Percentiles rank a stretch among this genome's conserved stretches.
These are phyloP conservation scores for Dispira parvispora DNA, from an alignment of 192 early-diverging fungal genomes.

Conservation along the genomic window DNA sequence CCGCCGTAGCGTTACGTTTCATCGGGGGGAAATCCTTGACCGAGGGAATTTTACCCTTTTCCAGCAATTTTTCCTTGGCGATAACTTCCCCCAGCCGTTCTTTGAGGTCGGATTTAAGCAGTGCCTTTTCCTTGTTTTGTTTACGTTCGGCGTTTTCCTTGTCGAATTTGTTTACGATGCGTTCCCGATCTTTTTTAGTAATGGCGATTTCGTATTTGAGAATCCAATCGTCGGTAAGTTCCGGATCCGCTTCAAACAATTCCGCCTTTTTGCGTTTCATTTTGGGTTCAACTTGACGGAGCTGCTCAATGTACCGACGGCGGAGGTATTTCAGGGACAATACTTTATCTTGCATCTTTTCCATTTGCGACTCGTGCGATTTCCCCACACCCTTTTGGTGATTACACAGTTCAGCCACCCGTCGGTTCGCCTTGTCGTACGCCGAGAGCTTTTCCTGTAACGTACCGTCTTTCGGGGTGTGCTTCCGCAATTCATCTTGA, in stretches of 20 bases:
- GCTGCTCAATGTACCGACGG: constrained; percentile 43
- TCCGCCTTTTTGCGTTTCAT: constrained; percentile 61
- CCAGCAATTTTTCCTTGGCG: constrained; percentile 27
- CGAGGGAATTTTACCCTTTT: constrained; percentile 21
- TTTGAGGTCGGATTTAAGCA: constrained; percentile 31
- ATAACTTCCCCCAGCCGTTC: constrained; percentile 32
- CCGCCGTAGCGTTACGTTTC: constrained; percentile 32
- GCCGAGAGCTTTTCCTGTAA: constrained; percentile 75
- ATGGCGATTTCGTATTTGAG: constrained; percentile 32
- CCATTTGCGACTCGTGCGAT: constrained; percentile 56
- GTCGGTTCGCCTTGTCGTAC: constrained; percentile 89
- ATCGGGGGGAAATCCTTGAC: constrained; percentile 1
- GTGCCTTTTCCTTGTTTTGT: constrained; percentile 35
- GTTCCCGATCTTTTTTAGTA: constrained; percentile 60
- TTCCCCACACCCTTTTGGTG: constrained; percentile 87
- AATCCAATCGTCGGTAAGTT: constrained; percentile 69
- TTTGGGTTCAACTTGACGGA: constrained; percentile 56
- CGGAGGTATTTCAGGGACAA: constrained; percentile 76
- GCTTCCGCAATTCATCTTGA: constrained; percentile 62
- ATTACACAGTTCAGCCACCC: constrained; percentile 95
- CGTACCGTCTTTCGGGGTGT: constrained; percentile 48
- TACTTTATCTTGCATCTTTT: constrained; percentile 70
- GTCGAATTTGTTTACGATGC: constrained; percentile 29
- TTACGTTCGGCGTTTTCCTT: constrained; percentile 73
- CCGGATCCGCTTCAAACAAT: constrained; percentile 46